A percentile compares a stretch with the other conserved stretches of the same genome.
Conservation (phyloP, 2,329 filamentous ascomycete species). For the Hypoxylon sp. region DNA sequence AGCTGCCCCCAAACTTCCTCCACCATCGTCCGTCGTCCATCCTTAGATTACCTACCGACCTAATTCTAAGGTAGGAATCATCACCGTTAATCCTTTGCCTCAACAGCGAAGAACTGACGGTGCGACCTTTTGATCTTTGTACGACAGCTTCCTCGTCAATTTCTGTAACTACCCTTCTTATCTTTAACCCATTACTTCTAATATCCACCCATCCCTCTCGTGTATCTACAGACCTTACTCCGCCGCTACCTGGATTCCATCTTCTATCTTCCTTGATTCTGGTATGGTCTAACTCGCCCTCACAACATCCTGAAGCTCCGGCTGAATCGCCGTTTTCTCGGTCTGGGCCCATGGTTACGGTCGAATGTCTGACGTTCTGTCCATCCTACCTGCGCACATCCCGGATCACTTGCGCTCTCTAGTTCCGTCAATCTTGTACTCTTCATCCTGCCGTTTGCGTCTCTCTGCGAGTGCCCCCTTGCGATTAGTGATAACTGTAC, state of each 20-base stretch:
- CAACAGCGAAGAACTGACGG: conserved; percentile 8
- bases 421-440: conserved; percentile 21
- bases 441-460: conserved; percentile 6
- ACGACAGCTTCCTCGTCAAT: conserved; percentile 4
- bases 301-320: conserved; percentile 50
- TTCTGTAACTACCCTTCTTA: neutral
- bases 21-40: conserved; percentile 40
- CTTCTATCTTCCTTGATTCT: conserved; percentile 19
- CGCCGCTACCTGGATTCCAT: conserved; percentile 22
- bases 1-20: conserved; percentile 46
- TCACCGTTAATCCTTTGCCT: conserved; percentile 4
- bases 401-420: conserved; percentile 46
- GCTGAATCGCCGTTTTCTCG: conserved; percentile 51
- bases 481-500: conserved; percentile 16
- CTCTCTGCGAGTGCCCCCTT: conserved; percentile 13
- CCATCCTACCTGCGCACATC: conserved; percentile 42
- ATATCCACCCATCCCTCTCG: conserved; percentile 5
- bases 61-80: conserved; percentile 14
- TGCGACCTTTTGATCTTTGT: neutral
- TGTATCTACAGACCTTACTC: neutral
- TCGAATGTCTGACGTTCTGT: conserved; percentile 44
- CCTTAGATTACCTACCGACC: conserved; percentile 18
- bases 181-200: conserved; percentile 3
- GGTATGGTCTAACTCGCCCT: conserved; percentile 48
- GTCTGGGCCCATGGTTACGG: conserved; percentile 41